Conservation (phyloP, 1,284 basidiomycete species). For the Heterobasidion annosum region DNA sequence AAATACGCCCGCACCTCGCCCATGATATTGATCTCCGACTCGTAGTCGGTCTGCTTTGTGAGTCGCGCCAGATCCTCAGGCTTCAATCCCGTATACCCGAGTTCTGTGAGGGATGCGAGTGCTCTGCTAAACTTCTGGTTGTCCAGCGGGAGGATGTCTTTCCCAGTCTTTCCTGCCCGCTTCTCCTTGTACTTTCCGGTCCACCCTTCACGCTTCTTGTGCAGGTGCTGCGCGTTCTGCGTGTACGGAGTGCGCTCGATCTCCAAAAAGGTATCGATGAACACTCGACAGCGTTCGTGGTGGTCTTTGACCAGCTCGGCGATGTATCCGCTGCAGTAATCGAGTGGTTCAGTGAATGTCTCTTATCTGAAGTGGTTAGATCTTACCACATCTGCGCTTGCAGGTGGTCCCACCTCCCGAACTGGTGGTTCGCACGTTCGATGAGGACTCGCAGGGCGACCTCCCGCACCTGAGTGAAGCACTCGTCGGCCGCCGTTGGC, state of each 20-base stretch:
- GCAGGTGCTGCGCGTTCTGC: conserved; percentile 29
- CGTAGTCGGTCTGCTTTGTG: conserved; percentile 28
- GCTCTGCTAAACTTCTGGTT: conserved; percentile 13
- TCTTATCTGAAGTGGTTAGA: not conserved
- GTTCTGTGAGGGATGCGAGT: conserved; percentile 21
- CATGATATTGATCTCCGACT: conserved; percentile 39
- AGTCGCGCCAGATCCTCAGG: conserved; percentile 31
- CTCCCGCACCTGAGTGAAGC: conserved; percentile 20
- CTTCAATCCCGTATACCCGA: conserved; percentile 23
- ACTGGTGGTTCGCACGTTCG: conserved; percentile 15
- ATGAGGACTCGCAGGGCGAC: conserved; percentile 13
- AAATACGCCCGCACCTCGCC: conserved; percentile 44
- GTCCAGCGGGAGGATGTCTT: not conserved
- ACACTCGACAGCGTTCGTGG: conserved; percentile 11
- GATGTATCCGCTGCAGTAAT: conserved; percentile 11
- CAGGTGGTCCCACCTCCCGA: conserved; percentile 21
- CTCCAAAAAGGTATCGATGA: conserved; percentile 20
- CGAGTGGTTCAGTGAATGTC: too few relatives aligned
- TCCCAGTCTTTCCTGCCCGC: conserved; percentile 4
- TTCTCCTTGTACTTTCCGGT: conserved; percentile 24
- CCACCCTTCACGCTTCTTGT: conserved; percentile 23
- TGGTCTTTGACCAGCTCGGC: conserved; percentile 17
- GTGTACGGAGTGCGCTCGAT: conserved; percentile 28
- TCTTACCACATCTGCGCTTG: conserved; percentile 19
- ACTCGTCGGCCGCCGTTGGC: conserved; percentile 16